phyloP scores from a whole-genome alignment of 2,329 filamentous ascomycete genomes.

The Trichoderma endophyticum region DNA sequence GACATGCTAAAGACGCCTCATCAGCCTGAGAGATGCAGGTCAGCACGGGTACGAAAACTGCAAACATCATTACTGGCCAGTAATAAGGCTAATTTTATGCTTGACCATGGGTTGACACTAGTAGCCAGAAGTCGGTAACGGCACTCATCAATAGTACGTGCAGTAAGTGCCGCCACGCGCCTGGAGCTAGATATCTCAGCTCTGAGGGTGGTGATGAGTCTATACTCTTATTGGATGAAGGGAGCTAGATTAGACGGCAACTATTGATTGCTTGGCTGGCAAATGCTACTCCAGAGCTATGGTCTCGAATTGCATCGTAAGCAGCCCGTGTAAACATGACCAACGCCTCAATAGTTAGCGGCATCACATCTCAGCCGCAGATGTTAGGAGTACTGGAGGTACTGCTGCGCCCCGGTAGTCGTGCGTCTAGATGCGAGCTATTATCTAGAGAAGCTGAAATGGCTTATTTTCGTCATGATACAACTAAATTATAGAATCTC shows the following conservation, averaged over 20 bases:
- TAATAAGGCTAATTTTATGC: background rate
- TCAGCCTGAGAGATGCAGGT: background rate
- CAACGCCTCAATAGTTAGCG: background rate
- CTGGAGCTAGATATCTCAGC: background rate
- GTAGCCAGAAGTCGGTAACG: background rate
- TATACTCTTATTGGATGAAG: background rate
- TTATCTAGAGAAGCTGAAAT: background rate
- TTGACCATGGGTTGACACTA: background rate
- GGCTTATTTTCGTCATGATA: background rate
- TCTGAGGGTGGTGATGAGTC: background rate
- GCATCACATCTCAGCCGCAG: background rate
- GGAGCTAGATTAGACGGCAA: background rate
- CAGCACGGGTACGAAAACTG: background rate
- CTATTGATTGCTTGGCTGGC: background rate
- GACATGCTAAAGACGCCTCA: background rate
- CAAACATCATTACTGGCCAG: background rate
- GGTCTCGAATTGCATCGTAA: background rate
- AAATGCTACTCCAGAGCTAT: background rate
- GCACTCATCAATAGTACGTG: conserved; percentile 1
- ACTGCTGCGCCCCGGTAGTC: background rate
- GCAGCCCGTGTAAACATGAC: background rate
- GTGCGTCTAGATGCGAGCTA: background rate
- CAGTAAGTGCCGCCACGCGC: background rate
- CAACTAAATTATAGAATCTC: background rate
- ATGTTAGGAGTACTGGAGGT: background rate